Conservation (phyloP, 257 asterid species). For the Datura wrightii region DNA sequence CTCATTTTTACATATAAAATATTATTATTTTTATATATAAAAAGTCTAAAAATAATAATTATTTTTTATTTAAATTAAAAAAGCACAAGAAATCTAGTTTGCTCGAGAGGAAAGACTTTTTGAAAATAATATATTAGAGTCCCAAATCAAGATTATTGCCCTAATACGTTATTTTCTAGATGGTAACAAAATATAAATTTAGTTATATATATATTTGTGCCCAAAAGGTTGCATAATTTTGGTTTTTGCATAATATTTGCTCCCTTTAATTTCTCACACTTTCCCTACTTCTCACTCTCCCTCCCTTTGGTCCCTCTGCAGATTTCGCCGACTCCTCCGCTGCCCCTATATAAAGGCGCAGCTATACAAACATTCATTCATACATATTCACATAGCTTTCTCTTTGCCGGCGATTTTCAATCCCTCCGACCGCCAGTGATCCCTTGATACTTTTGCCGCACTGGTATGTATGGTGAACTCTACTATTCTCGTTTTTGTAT, state of each 20-base stretch:
- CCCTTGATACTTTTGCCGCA: conserved; percentile 21
- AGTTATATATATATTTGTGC: not conserved
- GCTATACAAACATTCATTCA: conserved; percentile 8
- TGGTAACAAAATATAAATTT: too few species aligned
- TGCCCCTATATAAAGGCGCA: not conserved
- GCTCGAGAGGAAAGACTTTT: not conserved
- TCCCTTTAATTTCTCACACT: conserved; percentile 18
- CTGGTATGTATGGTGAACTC: conserved; percentile 41
- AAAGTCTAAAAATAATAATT: too few species aligned
- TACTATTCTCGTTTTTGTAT: not conserved
- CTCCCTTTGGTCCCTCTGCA: conserved; percentile 22
- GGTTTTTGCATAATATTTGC: not conserved
- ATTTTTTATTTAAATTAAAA: too few species aligned
- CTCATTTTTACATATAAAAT: too few species aligned
- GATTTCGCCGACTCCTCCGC: conserved; percentile 41
- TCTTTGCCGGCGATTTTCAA: conserved; percentile 35
- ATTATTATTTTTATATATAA: too few species aligned
- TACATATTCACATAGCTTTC: not conserved
- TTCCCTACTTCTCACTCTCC: conserved; percentile 35
- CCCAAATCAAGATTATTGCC: not conserved
- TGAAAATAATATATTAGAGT: not conserved
- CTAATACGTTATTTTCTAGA: not conserved
- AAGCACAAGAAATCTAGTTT: too few species aligned
- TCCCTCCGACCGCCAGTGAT: conserved; percentile 42
- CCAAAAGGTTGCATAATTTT: conserved; percentile 29